Evolutionary conservation across 352 stramenopile species (phyloP), one percentile per base, ranked within the genome.

Genomic region (Globisporangium apiculatum): DNA sequence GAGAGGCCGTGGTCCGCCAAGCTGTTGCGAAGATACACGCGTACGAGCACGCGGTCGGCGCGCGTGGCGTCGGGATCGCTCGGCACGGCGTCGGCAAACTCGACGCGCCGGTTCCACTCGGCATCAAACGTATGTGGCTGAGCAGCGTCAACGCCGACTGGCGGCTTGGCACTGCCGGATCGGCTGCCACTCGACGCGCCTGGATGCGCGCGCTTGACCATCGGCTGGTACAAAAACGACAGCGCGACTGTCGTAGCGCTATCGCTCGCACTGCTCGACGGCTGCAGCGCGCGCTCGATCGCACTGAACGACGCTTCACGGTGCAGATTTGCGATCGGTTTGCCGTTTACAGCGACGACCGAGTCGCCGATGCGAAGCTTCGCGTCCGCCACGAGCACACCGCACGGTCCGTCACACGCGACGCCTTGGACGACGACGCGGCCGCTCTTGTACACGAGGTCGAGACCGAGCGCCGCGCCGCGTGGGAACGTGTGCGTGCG

Each of bases 71-170:
- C 48, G 8, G 31, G 24, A 10, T 48, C 38, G 36, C 12, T 57
- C 18, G 62, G 74, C 4, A 62, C 48, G 37, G 68, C 68, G 60
- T 94, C 84, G 12, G 76, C 71, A 60, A 94, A 94, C 58, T 88
- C 82, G 8, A 94, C 76, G 11, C 84, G 67, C 8, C 84, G 68
- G 75, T 94, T 94, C 84, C 84, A 94, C 60, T 94, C 84, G 4
- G 76, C 79, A 58, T 92, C 75, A 48, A 79, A 93, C 49, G 68
- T 73, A 40, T 55, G 56, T 9, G 37, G 43, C 10, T 52, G 45
- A 12, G 36, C 4, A 6, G 48, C 52, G 9, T 65, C 61, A 10
- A n/a, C 17, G 6, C 42, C 42, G 11, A 7, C 3, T 5, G 42
- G 6, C 12, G 15, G 42, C 42, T 47, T 47, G 4, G 42, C 15